A percentile compares a stretch with the other conserved stretches of the same genome.
These are phyloP conservation scores for Anthoceros angustus DNA, from an alignment of 225 moss, liverwort and hornwort species.

Conservation along the genomic window DNA sequence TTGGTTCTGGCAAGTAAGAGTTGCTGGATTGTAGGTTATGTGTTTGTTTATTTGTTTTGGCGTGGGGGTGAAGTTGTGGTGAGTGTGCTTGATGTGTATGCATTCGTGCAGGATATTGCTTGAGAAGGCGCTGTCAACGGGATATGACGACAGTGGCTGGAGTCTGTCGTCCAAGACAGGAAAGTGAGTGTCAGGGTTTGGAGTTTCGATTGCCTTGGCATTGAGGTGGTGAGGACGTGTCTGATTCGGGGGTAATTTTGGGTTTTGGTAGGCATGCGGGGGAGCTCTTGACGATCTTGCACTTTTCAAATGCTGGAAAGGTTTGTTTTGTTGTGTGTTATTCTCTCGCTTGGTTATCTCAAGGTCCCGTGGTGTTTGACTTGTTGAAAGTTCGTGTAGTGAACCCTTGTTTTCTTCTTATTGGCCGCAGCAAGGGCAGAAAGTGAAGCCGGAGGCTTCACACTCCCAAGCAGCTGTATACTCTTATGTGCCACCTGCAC, in stretches of 20 bases:
- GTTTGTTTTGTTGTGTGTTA: background rate
- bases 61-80: background rate
- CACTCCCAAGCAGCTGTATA: background rate
- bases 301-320: conserved; percentile 22
- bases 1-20: conserved; percentile 53
- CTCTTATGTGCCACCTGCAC: background rate
- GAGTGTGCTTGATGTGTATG: background rate
- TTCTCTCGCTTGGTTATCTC: conserved; percentile 1
- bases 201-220: background rate
- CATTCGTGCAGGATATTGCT: conserved; percentile 41
- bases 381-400: background rate
- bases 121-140: conserved; percentile 37
- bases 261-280: conserved; percentile 25
- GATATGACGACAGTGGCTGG: conserved; percentile 72
- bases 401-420: background rate
- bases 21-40: background rate
- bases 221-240: background rate
- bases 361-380: background rate
- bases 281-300: conserved; percentile 57
- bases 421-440: background rate
- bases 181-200: conserved; percentile 22
- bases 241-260: background rate
- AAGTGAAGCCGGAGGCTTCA: background rate
- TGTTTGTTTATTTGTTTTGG: background rate
- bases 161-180: conserved; percentile 26